Evolutionary conservation across 257 asterid species (phyloP).

Genomic region (Lithospermum erythrorhizon): DNA sequence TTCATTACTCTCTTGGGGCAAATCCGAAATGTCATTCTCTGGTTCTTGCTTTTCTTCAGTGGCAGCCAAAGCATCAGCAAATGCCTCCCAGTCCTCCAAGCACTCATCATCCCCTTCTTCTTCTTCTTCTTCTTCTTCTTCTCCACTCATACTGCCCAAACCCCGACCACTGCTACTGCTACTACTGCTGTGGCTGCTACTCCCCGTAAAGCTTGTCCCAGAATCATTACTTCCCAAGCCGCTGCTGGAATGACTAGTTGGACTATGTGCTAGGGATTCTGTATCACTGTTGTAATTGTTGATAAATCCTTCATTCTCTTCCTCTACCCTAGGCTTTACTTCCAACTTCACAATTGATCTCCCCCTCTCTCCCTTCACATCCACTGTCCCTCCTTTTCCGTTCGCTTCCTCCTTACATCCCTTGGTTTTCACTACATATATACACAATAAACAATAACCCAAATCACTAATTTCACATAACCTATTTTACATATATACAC

Average conservation of each 20-base stretch:
- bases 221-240: conserved; percentile 45
- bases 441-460: conserved; percentile 5
- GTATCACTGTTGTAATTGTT: conserved; percentile 42
- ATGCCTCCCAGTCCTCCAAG: conserved; percentile 94
- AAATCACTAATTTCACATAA: conserved; percentile 11
- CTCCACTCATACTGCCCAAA: conserved; percentile 50
- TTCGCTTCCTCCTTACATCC: conserved; percentile 41
- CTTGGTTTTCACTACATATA: conserved; percentile 50
- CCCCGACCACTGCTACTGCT: conserved; percentile 50
- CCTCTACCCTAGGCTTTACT: conserved; percentile 33
- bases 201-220: conserved; percentile 47
- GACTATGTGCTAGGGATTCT: conserved; percentile 56
- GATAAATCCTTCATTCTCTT: conserved; percentile 33
- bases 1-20: conserved; percentile 20
- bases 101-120: conserved; percentile 56
- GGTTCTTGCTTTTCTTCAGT: conserved; percentile 36
- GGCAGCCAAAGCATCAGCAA: conserved; percentile 92
- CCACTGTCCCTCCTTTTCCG: conserved; percentile 15
- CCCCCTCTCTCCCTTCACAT: conserved; percentile 20
- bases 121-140: conserved; percentile 58
- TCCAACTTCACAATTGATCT: conserved; percentile 38
- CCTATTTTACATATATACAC: background rate
- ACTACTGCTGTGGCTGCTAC: conserved; percentile 43
- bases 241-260: conserved; percentile 59
- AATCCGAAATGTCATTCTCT: conserved; percentile 15